Evolutionary conservation across 768 basidiomycete genomes (phyloP), one percentile per base, ranked within the genome.

Genomic region (Hericium coralloides): DNA sequence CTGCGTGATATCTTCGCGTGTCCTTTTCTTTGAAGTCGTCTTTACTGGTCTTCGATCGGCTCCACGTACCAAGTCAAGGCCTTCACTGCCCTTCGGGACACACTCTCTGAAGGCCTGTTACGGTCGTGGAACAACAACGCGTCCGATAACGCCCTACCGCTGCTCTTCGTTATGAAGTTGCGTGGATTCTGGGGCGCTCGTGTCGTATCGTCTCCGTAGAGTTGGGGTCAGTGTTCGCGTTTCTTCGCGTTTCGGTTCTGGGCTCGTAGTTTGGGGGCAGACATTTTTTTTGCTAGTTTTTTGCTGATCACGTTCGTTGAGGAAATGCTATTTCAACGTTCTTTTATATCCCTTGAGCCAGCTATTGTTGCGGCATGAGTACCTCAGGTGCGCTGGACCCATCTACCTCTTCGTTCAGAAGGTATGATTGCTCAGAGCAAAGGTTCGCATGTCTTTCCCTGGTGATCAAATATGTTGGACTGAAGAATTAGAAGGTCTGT

Each of bases 51-150:
- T 20, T 38, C 12, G n/a, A n/a, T 38, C 38, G 18, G 18, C 38
- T 51, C 79, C 79, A 80, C 72, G 74, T 74, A 78, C 81, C 75
- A 72, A 80, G 84, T 85, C 84, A 85, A 84, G 84, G 79, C 76
- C 72, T 75, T 71, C 73, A 75, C 73, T 67, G 62, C 66, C 39
- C 51, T 50, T 65, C 65, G 26, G 49, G 49, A 36, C 22, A 22
- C 20, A 17, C 64, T 80, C 72, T 71, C 71, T 74, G 65, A 72
- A 78, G 75, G 78, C 74, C 79, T 84, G 84, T 85, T 85, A 85
- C 83, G 83, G 79, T 81, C 73, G 76, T 85, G 84, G 83, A 80
- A 85, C 60, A 85, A 72, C 59, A 58, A 82, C 58, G 60, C 64
- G 65, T 70, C 58, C 64, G 64, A 61, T 64, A 23, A 56, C 60